A percentile compares a stretch with the other conserved stretches of the same genome.
Conservation (phyloP, 805 yeast species). For the Barnettozyma salicaria region DNA sequence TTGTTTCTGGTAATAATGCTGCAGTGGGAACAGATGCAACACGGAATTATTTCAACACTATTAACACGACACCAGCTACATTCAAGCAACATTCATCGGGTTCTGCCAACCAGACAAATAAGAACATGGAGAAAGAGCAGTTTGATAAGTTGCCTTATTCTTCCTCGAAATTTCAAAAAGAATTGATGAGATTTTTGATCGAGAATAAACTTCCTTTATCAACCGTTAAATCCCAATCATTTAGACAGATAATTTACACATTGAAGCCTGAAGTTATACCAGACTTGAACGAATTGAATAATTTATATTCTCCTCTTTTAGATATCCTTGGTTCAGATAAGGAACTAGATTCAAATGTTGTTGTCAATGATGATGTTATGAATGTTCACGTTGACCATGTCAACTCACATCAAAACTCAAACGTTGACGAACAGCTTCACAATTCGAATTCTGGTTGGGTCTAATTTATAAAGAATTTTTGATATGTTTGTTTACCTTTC, state of each 20-base stretch:
- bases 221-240: conserved; percentile 43
- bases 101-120: not conserved
- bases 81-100: conserved; percentile 14
- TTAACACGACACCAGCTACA: conserved; percentile 13
- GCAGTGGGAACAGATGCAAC: conserved; percentile 21
- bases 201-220: conserved; percentile 47
- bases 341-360: conserved; percentile 1
- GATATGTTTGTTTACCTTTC: not conserved
- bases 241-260: conserved; percentile 46
- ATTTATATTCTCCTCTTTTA: conserved; percentile 38
- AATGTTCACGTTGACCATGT: conserved; percentile 7
- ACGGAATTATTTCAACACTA: conserved; percentile 30
- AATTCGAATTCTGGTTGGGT: conserved; percentile 8
- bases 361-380: conserved; percentile 3
- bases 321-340: conserved; percentile 30
- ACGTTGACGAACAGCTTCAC: conserved; percentile 10
- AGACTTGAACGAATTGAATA: conserved; percentile 43
- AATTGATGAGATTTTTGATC: conserved; percentile 42
- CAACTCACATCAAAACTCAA: conserved; percentile 2
- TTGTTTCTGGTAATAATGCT: not conserved
- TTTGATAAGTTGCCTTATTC: conserved; percentile 41
- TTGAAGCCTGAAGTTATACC: conserved; percentile 41
- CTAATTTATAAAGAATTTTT: not conserved
- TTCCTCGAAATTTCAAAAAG: conserved; percentile 42
- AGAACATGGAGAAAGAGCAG: conserved; percentile 11